These are phyloP conservation scores for Diplotaxis tenuifolia DNA, from an alignment of 345 rosid genomes.

Conservation along the genomic window DNA sequence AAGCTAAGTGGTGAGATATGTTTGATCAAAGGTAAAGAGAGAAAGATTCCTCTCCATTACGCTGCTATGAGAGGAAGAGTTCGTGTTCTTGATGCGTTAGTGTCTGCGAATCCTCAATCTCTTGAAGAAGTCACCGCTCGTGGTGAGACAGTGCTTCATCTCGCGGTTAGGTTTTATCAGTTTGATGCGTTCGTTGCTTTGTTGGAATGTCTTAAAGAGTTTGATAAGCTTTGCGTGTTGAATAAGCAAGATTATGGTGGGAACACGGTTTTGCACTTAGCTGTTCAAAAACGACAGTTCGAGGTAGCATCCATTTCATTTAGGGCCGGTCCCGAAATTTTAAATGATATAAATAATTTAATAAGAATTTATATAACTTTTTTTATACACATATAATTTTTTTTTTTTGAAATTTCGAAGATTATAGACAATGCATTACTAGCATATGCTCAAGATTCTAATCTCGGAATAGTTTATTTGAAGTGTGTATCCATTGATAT, in stretches of 20 bases:
- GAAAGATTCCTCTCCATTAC: constrained; percentile 41
- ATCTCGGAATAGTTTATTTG: too few species aligned
- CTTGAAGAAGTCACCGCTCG: constrained; percentile 29
- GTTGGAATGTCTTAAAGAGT: constrained; percentile 29
- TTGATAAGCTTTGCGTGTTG: constrained; percentile 28
- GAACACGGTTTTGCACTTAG: constrained; percentile 39
- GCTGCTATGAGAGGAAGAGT: constrained; percentile 38
- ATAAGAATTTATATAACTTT: not conserved
- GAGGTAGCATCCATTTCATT: constrained; percentile 24
- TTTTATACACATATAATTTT: too few species aligned
- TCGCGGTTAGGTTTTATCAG: constrained; percentile 37
- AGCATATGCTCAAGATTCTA: not conserved
- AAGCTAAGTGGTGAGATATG: constrained; percentile 33
- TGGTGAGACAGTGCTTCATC: constrained; percentile 42
- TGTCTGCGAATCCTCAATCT: constrained; percentile 34
- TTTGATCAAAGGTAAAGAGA: constrained; percentile 43
- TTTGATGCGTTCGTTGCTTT: constrained; percentile 33
- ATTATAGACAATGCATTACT: not conserved
- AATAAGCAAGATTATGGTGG: constrained; percentile 33
- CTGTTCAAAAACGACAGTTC: constrained; percentile 37
- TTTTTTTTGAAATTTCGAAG: too few species aligned
- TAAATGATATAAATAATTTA: not conserved
- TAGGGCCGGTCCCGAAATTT: too few species aligned
- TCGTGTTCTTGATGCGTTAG: constrained; percentile 30
- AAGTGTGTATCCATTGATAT: not conserved